A percentile compares a stretch with the other conserved stretches of the same genome.
These are phyloP conservation scores for Hyaloraphidium curvatum DNA, from an alignment of 192 early-diverging fungal species.

Conservation along the genomic window DNA sequence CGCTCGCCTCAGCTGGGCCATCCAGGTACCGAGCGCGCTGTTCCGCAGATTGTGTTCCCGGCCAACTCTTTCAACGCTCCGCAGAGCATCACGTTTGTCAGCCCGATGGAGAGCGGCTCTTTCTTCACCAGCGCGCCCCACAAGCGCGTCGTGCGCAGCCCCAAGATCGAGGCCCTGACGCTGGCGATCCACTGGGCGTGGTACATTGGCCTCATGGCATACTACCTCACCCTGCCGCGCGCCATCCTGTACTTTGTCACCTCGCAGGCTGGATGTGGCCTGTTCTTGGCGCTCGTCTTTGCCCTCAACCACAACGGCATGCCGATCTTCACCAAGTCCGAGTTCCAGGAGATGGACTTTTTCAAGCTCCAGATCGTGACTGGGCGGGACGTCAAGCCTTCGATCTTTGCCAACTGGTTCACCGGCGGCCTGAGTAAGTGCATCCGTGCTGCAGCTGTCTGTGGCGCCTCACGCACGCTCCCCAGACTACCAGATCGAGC, in stretches of 20 bases:
- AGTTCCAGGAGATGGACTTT: constrained; percentile 48
- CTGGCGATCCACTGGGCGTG: constrained; percentile 47
- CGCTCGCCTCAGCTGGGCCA: constrained; percentile 58
- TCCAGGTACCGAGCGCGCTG: constrained; percentile 14
- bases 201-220: constrained; percentile 30
- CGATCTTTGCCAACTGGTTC: constrained; percentile 54
- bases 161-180: constrained; percentile 24
- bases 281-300: constrained; percentile 54
- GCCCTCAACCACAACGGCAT: constrained; percentile 72
- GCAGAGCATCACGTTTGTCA: background rate
- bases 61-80: background rate
- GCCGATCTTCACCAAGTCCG: constrained; percentile 47
- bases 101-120: background rate
- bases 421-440: constrained; percentile 58
- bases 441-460: no score
- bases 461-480: no score
- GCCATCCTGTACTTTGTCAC: constrained; percentile 36
- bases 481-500: constrained; percentile 78
- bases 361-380: constrained; percentile 57
- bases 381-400: constrained; percentile 44
- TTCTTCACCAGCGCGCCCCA: background rate
- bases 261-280: constrained; percentile 44
- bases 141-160: background rate
- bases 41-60: background rate
- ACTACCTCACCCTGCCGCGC: constrained; percentile 13